Base-by-base conservation (phyloP, 2,329 filamentous ascomycete species). In the Pseudogymnoascus sp. region DNA sequence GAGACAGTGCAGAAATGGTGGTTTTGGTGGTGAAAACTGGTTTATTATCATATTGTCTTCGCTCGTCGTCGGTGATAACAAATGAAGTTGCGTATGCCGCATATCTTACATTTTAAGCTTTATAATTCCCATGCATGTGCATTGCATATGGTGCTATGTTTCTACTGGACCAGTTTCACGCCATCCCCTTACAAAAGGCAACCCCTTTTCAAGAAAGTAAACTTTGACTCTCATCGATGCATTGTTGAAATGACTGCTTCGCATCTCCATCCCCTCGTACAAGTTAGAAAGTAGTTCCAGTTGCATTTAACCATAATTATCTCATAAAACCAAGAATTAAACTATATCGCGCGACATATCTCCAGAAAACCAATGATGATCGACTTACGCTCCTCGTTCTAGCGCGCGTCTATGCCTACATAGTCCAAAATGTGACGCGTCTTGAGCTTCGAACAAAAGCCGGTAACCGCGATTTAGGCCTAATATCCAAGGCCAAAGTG, bases 341-440 rank as follows among this genome's bases (percentile, higher is more conserved):
- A 72, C 65, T 9, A 80, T 69, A 60, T 79, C 72, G 4, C 60
- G 39, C 5, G 80, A 63, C 76, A 80, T 79, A 27, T 73, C 67
- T 1, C 67, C 62, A 1, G 74, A 78, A 60, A 80, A 77, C 75
- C 77, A 80, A 64, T 83, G 80, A 0, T 73, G 21, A 21, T 21
- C 21, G 21, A 21, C 21, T 21, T 21, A 2, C 21, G 21, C 21
- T 21, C 21, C 21, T 70, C 69, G 7, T 71, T 70, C 67, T 77
- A 76, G 6, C 73, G 61, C 0, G 76, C 72, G 0, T 71, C 59
- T 25, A 75, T 64, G 0, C 74, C 76, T 59, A 80, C 63, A 2
- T 65, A 65, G 1, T 67, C 58, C 27, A 83, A 65, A 42, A 73
- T 67, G 66, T 1, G 69, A 68, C 0, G 77, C 71, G 7, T 21